Evolutionary conservation across 2,329 filamentous ascomycete species (phyloP).

Genomic region (Colletotrichum tofieldiae): DNA sequence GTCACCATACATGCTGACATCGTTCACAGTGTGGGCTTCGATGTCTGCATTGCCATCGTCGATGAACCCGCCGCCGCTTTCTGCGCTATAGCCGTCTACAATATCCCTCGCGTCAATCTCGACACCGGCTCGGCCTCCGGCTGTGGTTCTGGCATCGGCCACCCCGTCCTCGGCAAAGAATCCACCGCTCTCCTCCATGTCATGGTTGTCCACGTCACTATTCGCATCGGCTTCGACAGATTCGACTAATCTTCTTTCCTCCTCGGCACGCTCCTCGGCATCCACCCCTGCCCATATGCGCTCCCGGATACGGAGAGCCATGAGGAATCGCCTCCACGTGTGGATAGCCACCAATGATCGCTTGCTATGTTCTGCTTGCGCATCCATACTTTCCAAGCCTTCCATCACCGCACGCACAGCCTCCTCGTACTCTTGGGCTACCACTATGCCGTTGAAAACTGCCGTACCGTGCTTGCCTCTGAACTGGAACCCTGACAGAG

Average conservation of each 20-base stretch:
- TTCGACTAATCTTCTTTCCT: slow-evolving; percentile 45
- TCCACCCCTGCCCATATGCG: slow-evolving; percentile 76
- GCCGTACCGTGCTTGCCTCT: slow-evolving; percentile 89
- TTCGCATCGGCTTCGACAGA: not conserved
- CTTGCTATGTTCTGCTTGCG: slow-evolving; percentile 77
- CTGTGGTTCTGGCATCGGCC: not conserved
- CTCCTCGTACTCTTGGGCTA: slow-evolving; percentile 80
- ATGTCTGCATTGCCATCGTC: not conserved
- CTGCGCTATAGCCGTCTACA: not conserved
- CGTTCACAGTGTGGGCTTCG: not conserved
- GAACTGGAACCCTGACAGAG: slow-evolving; percentile 92
- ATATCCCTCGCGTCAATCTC: not conserved
- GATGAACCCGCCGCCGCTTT: not conserved
- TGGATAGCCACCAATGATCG: slow-evolving; percentile 81
- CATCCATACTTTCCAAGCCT: slow-evolving; percentile 77
- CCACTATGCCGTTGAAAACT: slow-evolving; percentile 82
- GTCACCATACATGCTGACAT: too few relatives aligned
- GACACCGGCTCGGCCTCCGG: not conserved
- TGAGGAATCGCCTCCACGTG: slow-evolving; percentile 79
- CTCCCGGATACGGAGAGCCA: slow-evolving; percentile 82
- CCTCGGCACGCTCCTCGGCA: slow-evolving; percentile 61
- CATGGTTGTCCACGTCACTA: not conserved
- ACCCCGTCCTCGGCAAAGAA: slow-evolving; percentile 10
- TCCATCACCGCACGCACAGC: slow-evolving; percentile 79
- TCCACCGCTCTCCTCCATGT: slow-evolving; percentile 7